These are phyloP conservation scores for Prunus yedoensis DNA, from an alignment of 331 rosid species.

Conservation along the genomic window DNA sequence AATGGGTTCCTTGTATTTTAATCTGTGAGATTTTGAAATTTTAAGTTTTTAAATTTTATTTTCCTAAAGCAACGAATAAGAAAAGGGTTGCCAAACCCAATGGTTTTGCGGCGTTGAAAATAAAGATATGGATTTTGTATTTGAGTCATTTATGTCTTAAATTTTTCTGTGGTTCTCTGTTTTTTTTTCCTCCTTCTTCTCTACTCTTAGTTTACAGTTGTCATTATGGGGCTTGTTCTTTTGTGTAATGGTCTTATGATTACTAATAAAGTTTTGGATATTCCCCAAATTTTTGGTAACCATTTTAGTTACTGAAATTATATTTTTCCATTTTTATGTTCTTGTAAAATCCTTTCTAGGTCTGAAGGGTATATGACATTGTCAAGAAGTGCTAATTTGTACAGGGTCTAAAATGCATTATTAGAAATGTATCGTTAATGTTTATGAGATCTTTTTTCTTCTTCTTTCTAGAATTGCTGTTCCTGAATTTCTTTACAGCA, in stretches of 20 bases:
- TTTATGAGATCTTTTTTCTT: no score
- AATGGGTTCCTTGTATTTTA: neutral
- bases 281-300: neutral
- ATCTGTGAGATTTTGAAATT: neutral
- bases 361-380: neutral
- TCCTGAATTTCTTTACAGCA: neutral
- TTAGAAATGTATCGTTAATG: no score
- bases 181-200: no score
- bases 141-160: neutral
- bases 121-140: neutral
- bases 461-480: neutral
- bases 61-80: neutral
- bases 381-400: neutral
- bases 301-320: no score
- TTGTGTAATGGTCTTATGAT: neutral
- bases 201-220: neutral
- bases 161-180: no score
- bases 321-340: no score
- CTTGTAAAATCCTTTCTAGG: no score
- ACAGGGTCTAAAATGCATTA: neutral
- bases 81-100: no score
- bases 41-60: neutral
- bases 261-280: neutral
- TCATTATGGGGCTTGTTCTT: neutral
- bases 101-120: slow-evolving; percentile 2